Evolutionary conservation across 1,284 basidiomycete genomes (phyloP), one percentile per base, ranked within the genome.

Genomic region (Malassezia brasiliensis): DNA sequence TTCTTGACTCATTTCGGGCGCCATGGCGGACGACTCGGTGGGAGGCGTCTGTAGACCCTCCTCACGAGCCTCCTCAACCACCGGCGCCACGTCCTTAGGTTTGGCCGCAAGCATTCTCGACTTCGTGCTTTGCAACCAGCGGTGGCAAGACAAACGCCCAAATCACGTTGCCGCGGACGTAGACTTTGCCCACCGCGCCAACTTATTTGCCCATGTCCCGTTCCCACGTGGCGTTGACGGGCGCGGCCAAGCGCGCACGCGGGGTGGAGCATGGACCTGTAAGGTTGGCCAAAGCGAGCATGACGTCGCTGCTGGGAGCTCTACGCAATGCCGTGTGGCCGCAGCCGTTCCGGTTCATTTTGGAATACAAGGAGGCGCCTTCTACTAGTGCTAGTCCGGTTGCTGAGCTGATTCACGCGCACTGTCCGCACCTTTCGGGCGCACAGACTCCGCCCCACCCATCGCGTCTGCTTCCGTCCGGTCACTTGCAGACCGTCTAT

Each of bases 401-500:
- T 2, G 38, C 40, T 7, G 37, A 50, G 9, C 9, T 52, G 45
- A 41, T 57, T 6, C 15, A 22, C 6, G 32, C 30, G 17, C 25
- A 52, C 19, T 57, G 55, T 32, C 55, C 55, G 2, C 35, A 22
- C 17, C 15, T 57, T 3, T 19, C 62, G 5, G 59, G 59, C 38
- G 53, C 56, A 17, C 53, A 50, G 2, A 40, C 59, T 0, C 56
- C 55, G 4, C 61, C 50, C 44, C 52, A 50, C n/a, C 61, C 63
- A 3, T 53, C 63, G 3, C 65, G 64, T 4, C 62, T 60, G 57
- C 63, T 72, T 22, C 60, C 69, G 2, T 50, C 63, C 2, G 72
- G 72, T 1, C 69, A 72, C 22, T 45, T 71, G 8, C 72, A 75
- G 50, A 75, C 72, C 17, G 54, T 75, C 52, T 75, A 65, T 39